These are phyloP conservation scores for Termitomyces sp. DNA, from an alignment of 768 basidiomycete species.

Conservation along the genomic window DNA sequence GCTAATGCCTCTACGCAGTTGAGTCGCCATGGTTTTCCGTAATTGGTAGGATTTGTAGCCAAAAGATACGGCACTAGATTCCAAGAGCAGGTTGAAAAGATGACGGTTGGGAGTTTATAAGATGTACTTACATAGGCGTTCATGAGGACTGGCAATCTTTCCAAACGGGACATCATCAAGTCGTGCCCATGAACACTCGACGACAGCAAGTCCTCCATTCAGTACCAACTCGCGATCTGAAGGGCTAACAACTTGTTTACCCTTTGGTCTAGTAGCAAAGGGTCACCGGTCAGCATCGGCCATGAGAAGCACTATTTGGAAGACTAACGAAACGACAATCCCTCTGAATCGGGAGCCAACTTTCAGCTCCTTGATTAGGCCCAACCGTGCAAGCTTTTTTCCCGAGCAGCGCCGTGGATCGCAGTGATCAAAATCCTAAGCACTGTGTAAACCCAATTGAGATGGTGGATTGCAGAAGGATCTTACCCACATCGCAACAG, in stretches of 20 bases:
- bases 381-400: constrained; percentile 84
- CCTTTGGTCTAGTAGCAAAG: constrained; percentile 62
- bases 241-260: constrained; percentile 69
- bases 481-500: constrained; percentile 96
- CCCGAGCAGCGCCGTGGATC: constrained; percentile 81
- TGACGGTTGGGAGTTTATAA: neutral
- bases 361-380: constrained; percentile 76
- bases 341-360: constrained; percentile 88
- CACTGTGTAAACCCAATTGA: neutral
- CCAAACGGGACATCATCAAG: constrained; percentile 91
- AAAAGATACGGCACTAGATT: constrained; percentile 85
- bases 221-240: constrained; percentile 78
- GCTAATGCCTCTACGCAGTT: constrained; percentile 95
- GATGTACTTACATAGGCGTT: constrained; percentile 66
- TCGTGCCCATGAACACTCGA: constrained; percentile 98
- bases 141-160: constrained; percentile 91
- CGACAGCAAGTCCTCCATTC: constrained; percentile 82
- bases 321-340: constrained; percentile 85
- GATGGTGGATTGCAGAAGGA: neutral
- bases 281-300: neutral
- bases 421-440: constrained; percentile 94
- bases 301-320: constrained; percentile 1
- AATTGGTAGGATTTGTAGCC: constrained; percentile 96
- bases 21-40: constrained; percentile 93
- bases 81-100: neutral